These are phyloP conservation scores for Stylonectria norvegica DNA, from an alignment of 2,329 filamentous ascomycete genomes.

Conservation along the genomic window DNA sequence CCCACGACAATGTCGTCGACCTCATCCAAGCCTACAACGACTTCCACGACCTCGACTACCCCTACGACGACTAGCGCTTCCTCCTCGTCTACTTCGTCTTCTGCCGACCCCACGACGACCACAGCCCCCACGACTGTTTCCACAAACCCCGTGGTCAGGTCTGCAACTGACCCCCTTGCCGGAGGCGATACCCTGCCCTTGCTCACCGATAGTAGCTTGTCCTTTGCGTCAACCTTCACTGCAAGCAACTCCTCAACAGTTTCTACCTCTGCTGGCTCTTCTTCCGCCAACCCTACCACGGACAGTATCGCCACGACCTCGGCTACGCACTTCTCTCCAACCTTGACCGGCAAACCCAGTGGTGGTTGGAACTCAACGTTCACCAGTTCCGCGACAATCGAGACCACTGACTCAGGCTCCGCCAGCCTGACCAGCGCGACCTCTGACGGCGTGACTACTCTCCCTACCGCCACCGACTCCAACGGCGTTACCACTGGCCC, in stretches of 20 bases:
- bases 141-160: neutral
- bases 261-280: neutral
- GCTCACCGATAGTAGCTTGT: too few species aligned
- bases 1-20: too few species aligned
- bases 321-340: too few species aligned
- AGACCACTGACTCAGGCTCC: conserved; percentile 1
- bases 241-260: conserved; percentile 5
- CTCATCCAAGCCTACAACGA: too few species aligned
- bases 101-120: neutral
- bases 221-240: too few species aligned
- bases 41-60: neutral
- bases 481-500: neutral
- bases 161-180: neutral
- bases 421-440: conserved; percentile 11
- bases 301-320: too few species aligned
- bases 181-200: too few species aligned
- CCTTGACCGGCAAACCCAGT: too few species aligned
- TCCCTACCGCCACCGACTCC: neutral
- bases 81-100: neutral
- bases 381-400: too few species aligned
- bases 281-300: conserved; percentile 1
- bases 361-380: too few species aligned
- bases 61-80: conserved; percentile 1
- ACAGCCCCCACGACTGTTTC: conserved; percentile 4
- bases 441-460: neutral